Base-by-base conservation (phyloP, 2,329 filamentous ascomycete genomes). In the Apiospora phragmitis region DNA sequence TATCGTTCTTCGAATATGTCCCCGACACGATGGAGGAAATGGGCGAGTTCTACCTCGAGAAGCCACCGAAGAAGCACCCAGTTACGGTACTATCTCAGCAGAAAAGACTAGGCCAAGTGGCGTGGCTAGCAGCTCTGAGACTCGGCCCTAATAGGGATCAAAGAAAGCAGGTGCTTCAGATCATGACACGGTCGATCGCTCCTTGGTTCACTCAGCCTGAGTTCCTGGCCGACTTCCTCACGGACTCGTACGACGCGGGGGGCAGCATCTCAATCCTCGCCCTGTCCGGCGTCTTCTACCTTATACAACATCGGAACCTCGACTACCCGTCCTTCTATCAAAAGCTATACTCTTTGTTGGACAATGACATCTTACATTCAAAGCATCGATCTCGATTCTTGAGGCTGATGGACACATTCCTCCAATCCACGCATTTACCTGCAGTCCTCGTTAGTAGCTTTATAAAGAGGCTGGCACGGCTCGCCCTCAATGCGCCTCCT, bases 371-470 rank as follows among this genome's bases (percentile, higher is more conserved):
- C 11, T 85, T 99, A 65, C 95, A 99, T 84, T 97, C 95, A 26
- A 97, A 96, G 82, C 93, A 99, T 83, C 91, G 96, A 68, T 97
- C 95, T 26, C 91, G 92, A 70, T 98, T 99, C 83, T 96, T 99
- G 84, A 92, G 96, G 68, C 87, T 98, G 21, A 85, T 99, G 71
- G 94, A 98, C 77, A 94, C 92, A 4, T 99, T 98, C 82, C 88
- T 99, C 75, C 88, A 88, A 5, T 98, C 95, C 0, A 95, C 94
- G 3, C 97, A 99, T 88, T 87, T 99, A 76, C 96, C 97, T 4
- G 94, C 94, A 5, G 90, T 92, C 4, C 86, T 99, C 49, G 93
- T 99, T 2, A 95, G 96, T 16, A 97, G 94, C 81, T 99, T 99
- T 82, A 91, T 99, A 84, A 99, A 99, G 83, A 90, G 94, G n/a